These are phyloP conservation scores for Exserohilum rostratum DNA, from an alignment of 2,329 filamentous ascomycete species.

Conservation along the genomic window DNA sequence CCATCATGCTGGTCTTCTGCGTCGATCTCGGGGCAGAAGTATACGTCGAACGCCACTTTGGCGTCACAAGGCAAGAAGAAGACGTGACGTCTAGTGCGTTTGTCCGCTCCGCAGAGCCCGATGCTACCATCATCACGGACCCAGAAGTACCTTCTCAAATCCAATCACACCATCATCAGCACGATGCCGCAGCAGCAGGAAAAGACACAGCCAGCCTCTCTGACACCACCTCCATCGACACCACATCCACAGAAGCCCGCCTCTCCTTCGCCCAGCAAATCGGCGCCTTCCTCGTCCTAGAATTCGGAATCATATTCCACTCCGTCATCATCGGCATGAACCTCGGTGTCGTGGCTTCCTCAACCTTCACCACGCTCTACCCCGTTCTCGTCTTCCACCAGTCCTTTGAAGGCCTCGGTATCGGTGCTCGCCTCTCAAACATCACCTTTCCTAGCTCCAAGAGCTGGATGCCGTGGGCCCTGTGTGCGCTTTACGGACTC, in stretches of 20 bases:
- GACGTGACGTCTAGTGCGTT: not conserved
- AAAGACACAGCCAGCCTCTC: not conserved
- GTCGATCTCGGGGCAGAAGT: slow-evolving; percentile 7
- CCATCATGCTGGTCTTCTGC: slow-evolving; percentile 4
- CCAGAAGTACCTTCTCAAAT: no score
- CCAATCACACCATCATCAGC: not conserved
- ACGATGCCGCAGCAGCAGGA: not conserved
- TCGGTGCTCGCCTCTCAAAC: slow-evolving; percentile 5
- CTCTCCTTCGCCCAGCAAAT: slow-evolving; percentile 6
- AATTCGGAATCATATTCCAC: slow-evolving; percentile 9
- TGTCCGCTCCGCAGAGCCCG: not conserved
- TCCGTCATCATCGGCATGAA: slow-evolving; percentile 10
- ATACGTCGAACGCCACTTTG: slow-evolving; percentile 6
- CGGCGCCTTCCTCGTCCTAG: slow-evolving; percentile 6
- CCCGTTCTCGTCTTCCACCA: slow-evolving; percentile 6
- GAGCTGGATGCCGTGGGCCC: slow-evolving; percentile 6
- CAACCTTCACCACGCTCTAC: slow-evolving; percentile 3
- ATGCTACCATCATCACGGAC: no score
- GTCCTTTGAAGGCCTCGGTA: slow-evolving; percentile 5
- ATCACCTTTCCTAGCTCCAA: not conserved
- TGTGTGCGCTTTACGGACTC: slow-evolving; percentile 3
- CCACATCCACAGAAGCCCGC: not conserved
- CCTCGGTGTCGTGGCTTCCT: slow-evolving; percentile 5
- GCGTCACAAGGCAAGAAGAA: not conserved
- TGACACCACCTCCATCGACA: not conserved